Evolutionary conservation across 2,329 filamentous ascomycete species (phyloP).

Genomic region (Daldinia sp.): DNA sequence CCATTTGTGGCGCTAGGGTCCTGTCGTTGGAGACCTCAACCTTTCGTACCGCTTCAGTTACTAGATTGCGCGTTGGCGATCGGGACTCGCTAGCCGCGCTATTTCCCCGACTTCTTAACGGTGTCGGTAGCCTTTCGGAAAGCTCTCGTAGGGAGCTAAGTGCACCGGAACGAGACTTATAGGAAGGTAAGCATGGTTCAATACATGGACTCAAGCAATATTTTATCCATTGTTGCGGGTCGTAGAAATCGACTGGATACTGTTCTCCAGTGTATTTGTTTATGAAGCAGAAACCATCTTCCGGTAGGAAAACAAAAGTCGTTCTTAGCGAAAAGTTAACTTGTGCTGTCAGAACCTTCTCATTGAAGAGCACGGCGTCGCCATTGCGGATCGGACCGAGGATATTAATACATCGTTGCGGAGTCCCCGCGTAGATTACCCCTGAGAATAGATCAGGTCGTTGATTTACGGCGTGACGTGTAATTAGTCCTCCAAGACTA

Average conservation of each 20-base stretch:
- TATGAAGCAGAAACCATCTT: conserved; percentile 87
- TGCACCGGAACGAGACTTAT: conserved; percentile 52
- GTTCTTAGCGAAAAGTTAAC: conserved; percentile 93
- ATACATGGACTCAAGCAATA: conserved; percentile 82
- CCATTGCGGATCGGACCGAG: conserved; percentile 88
- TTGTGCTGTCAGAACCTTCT: conserved; percentile 87
- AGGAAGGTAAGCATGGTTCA: conserved; percentile 68
- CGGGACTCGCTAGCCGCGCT: conserved; percentile 47
- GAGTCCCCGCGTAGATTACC: conserved; percentile 84
- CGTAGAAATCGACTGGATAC: conserved; percentile 85
- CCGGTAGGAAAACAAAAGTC: conserved; percentile 83
- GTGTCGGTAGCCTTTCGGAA: conserved; percentile 53
- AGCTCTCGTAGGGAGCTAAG: conserved; percentile 59
- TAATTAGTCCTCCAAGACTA: conserved; percentile 86
- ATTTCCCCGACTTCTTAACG: conserved; percentile 56
- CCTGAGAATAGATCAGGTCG: conserved; percentile 86
- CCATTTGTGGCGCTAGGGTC: conserved; percentile 59
- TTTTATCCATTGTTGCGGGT: conserved; percentile 80
- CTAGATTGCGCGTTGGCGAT: conserved; percentile 35
- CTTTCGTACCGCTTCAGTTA: conserved; percentile 43
- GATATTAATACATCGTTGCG: conserved; percentile 89
- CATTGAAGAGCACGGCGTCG: conserved; percentile 90
- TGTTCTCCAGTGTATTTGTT: conserved; percentile 82
- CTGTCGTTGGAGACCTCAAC: conserved; percentile 48
- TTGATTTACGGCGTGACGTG: conserved; percentile 85